Evolutionary conservation across 2,329 filamentous ascomycete species (phyloP).

Genomic region (Cercospora canescens): DNA sequence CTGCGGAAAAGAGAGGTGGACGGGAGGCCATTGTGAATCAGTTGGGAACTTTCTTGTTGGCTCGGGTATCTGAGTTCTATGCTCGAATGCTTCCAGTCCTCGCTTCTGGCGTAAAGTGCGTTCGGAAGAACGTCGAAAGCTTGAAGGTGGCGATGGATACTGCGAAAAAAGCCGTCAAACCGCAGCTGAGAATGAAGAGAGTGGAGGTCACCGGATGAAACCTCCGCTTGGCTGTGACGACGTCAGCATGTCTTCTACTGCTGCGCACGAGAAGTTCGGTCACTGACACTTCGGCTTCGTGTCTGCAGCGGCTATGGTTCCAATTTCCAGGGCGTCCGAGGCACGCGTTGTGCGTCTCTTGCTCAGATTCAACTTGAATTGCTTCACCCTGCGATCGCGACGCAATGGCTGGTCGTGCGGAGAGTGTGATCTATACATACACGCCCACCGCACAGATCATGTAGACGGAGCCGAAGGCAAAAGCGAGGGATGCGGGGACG

Average conservation of each 20-base stretch:
- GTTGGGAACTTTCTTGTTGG: background rate
- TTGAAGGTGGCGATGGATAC: slow-evolving; percentile 19
- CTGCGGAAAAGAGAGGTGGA: slow-evolving; percentile 67
- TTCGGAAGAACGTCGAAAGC: slow-evolving; percentile 12
- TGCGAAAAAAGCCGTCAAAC: slow-evolving; percentile 25
- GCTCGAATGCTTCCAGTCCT: background rate
- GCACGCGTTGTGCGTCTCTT: background rate
- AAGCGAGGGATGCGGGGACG: slow-evolving; percentile 80
- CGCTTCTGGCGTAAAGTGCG: background rate
- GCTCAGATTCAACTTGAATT: background rate
- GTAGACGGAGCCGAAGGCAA: slow-evolving; percentile 92
- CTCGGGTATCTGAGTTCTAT: slow-evolving; percentile 10
- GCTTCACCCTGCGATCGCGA: slow-evolving; percentile 5
- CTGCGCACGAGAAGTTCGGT: background rate
- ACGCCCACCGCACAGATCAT: slow-evolving; percentile 99
- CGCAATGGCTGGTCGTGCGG: slow-evolving; percentile 5
- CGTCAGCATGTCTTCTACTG: slow-evolving; percentile 2
- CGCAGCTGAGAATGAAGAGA: slow-evolving; percentile 26
- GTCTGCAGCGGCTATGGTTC: background rate
- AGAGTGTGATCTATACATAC: slow-evolving; percentile 71
- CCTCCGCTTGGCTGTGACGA: slow-evolving; percentile 8
- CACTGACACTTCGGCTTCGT: background rate
- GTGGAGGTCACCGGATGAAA: slow-evolving; percentile 30
- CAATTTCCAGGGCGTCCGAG: background rate
- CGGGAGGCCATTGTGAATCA: slow-evolving; percentile 41